phyloP scores from a whole-genome alignment of 2,329 filamentous ascomycete species.

The Xylariomycetidae sp. region DNA sequence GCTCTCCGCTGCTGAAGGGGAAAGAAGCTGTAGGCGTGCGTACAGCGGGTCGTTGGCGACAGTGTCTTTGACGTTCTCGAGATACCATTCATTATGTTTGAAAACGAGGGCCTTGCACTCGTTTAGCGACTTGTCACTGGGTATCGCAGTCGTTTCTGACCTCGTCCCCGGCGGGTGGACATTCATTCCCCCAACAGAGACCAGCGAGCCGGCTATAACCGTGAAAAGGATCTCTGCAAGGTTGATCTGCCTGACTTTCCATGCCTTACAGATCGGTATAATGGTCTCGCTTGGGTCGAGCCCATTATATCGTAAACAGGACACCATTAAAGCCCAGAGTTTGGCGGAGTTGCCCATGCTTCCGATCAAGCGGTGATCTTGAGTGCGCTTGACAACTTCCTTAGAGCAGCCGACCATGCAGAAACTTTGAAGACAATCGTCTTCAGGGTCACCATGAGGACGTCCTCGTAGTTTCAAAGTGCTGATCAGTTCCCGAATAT shows the following conservation, averaged over 20 bases:
- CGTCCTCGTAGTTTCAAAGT: not conserved
- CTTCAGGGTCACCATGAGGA: too few relatives aligned
- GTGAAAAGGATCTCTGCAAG: constrained; percentile 7
- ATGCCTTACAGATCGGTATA: constrained; percentile 5
- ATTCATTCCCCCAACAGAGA: constrained; percentile 5
- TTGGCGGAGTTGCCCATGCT: not conserved
- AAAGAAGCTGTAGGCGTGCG: too few relatives aligned
- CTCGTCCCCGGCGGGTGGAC: constrained; percentile 3
- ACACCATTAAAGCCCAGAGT: constrained; percentile 1
- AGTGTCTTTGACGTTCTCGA: too few relatives aligned
- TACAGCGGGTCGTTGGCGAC: too few relatives aligned
- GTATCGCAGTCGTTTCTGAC: constrained; percentile 5
- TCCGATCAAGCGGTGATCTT: constrained; percentile 1
- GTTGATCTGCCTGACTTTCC: constrained; percentile 6
- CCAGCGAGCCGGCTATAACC: constrained; percentile 4
- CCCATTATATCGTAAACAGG: constrained; percentile 1
- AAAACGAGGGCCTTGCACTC: too few relatives aligned
- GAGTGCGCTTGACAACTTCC: constrained; percentile 3
- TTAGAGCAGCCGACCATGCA: constrained; percentile 4
- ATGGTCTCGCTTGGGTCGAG: constrained; percentile 4
- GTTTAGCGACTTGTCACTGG: too few relatives aligned
- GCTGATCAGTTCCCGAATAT: not conserved
- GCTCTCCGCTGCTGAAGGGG: too few relatives aligned
- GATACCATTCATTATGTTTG: too few relatives aligned
- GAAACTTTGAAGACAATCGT: constrained; percentile 2